These are phyloP conservation scores for Claviceps sp. DNA, from an alignment of 2,329 filamentous ascomycete species.

Conservation along the genomic window DNA sequence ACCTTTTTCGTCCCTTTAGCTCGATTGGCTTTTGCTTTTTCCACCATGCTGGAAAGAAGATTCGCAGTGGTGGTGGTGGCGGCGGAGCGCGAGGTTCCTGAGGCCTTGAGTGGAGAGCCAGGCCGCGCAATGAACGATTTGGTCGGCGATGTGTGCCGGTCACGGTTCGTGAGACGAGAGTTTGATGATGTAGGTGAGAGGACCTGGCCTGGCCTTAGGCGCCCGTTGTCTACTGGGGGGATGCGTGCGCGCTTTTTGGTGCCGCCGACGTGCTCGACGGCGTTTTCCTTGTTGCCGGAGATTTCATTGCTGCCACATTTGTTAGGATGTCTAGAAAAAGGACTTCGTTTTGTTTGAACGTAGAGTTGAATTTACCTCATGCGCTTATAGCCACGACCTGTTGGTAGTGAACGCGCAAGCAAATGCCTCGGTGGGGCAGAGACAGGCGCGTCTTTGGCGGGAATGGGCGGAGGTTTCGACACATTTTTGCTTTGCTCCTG, in stretches of 20 bases:
- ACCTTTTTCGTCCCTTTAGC: slow-evolving; percentile 33
- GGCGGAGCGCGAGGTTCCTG: slow-evolving; percentile 25
- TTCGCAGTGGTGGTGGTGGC: slow-evolving; percentile 31
- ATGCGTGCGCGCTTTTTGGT: slow-evolving; percentile 54
- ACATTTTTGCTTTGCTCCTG: slow-evolving; percentile 28
- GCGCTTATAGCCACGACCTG: slow-evolving; percentile 29
- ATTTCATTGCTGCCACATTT: slow-evolving; percentile 43
- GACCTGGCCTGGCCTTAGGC: slow-evolving; percentile 39
- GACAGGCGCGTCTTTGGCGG: slow-evolving; percentile 33
- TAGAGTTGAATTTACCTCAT: slow-evolving; percentile 28
- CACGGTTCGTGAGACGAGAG: slow-evolving; percentile 46
- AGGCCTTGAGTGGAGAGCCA: slow-evolving; percentile 47
- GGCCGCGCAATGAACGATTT: slow-evolving; percentile 47
- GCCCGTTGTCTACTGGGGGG: slow-evolving; percentile 26
- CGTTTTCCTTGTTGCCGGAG: slow-evolving; percentile 66
- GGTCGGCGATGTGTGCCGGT: slow-evolving; percentile 33
- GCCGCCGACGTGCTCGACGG: slow-evolving; percentile 41
- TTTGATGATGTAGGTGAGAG: slow-evolving; percentile 77
- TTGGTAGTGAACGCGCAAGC: slow-evolving; percentile 9
- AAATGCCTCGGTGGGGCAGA: slow-evolving; percentile 23
- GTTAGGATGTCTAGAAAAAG: slow-evolving; percentile 1
- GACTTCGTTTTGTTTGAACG: background rate
- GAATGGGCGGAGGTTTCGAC: slow-evolving; percentile 31
- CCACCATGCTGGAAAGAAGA: slow-evolving; percentile 43
- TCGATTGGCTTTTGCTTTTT: slow-evolving; percentile 45